Conservation (phyloP, 257 asterid genomes). For the Solanum virginianum region DNA sequence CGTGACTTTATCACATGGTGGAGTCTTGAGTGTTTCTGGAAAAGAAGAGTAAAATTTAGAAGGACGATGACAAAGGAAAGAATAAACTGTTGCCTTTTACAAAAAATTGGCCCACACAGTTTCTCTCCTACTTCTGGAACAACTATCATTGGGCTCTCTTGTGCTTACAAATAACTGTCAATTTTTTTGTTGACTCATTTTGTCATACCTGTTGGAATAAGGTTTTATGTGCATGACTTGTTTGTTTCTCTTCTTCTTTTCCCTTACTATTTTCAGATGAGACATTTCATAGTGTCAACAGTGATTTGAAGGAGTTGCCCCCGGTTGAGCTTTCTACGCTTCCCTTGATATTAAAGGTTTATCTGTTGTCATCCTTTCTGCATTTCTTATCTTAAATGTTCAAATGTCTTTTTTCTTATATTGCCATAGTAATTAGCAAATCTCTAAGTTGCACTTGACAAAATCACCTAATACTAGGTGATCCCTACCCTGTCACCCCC, state of each 20-base stretch:
- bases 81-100: neutral
- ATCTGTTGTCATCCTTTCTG: neutral
- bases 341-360: conserved; percentile 85
- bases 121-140: neutral
- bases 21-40: neutral
- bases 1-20: neutral
- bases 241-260: neutral
- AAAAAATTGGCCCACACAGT: neutral
- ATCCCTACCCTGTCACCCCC: neutral
- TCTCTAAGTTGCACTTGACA: neutral
- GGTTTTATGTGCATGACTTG: neutral
- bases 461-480: neutral
- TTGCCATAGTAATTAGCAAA: neutral
- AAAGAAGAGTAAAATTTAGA: neutral
- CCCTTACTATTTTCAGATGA: conserved; percentile 40
- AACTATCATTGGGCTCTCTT: neutral
- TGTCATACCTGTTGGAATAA: neutral
- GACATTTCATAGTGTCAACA: conserved; percentile 53
- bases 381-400: neutral
- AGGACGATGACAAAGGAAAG: neutral
- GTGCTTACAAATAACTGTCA: neutral
- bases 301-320: conserved; percentile 88
- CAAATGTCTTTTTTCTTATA: neutral
- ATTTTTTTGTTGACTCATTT: neutral
- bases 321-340: conserved; percentile 81